Evolutionary conservation across 202 grass and related monocot species (phyloP).

Genomic region (Panicum hallii): DNA sequence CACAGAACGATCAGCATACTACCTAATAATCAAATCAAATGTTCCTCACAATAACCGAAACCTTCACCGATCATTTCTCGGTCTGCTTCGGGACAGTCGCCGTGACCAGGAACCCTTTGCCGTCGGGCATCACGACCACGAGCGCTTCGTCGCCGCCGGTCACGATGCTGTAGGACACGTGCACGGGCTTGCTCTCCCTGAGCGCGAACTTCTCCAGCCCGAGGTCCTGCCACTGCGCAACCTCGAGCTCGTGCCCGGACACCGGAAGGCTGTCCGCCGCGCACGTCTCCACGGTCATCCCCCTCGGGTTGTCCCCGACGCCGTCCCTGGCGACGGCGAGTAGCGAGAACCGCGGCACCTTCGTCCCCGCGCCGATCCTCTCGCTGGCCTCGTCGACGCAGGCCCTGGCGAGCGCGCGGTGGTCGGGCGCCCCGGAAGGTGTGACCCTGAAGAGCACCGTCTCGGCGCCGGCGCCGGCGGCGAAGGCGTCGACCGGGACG

Average conservation of each 20-base stretch:
- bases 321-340: slow-evolving; percentile 34
- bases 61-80: too few relatives aligned
- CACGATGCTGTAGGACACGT: slow-evolving; percentile 57
- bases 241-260: not conserved
- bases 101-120: slow-evolving; percentile 42
- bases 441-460: slow-evolving; percentile 61
- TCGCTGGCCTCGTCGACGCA: slow-evolving; percentile 48
- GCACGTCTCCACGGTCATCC: slow-evolving; percentile 27
- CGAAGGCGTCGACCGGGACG: slow-evolving; percentile 43
- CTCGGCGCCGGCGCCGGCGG: not conserved
- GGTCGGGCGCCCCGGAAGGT: not conserved
- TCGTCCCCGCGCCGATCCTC: slow-evolving; percentile 5
- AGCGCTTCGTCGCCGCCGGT: slow-evolving; percentile 43
- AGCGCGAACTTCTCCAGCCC: slow-evolving; percentile 69
- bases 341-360: slow-evolving; percentile 41
- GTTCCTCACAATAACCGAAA: too few relatives aligned
- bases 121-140: slow-evolving; percentile 58
- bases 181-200: slow-evolving; percentile 57
- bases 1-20: not conserved
- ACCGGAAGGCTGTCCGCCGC: not conserved
- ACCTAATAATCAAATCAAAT: not conserved
- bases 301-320: not conserved
- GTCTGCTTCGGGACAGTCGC: slow-evolving; percentile 39
- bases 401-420: slow-evolving; percentile 48
- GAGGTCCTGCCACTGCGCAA: slow-evolving; percentile 56